Conservation (phyloP, 495 filamentous ascomycete species). For the Cercophora newfieldiana region DNA sequence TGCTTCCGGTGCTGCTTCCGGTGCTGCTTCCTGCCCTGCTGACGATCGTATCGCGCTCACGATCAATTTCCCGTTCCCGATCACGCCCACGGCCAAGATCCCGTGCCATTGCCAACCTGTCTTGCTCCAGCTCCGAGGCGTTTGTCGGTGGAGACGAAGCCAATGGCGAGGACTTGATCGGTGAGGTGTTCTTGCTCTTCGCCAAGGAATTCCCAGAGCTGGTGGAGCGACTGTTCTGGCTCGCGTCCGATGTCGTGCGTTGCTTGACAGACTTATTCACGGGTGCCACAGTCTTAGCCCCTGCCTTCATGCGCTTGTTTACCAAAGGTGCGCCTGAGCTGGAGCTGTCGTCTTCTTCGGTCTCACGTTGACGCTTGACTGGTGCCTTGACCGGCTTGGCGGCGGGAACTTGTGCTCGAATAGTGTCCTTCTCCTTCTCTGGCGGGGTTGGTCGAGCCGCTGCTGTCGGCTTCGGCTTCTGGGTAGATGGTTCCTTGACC, state of each 20-base stretch:
- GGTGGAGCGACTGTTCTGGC: constrained; percentile 42
- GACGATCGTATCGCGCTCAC: constrained; percentile 39
- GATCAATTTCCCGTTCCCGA: constrained; percentile 24
- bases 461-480: constrained; percentile 20
- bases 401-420: constrained; percentile 31
- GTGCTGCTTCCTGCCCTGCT: constrained; percentile 29
- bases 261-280: constrained; percentile 31
- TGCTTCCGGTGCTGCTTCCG: constrained; percentile 15
- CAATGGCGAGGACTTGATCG: constrained; percentile 71
- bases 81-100: constrained; percentile 36
- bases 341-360: constrained; percentile 53
- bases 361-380: constrained; percentile 38
- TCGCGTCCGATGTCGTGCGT: constrained; percentile 46
- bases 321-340: constrained; percentile 50
- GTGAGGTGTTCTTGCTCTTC: constrained; percentile 55
- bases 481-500: constrained; percentile 31
- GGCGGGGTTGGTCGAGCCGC: neutral
- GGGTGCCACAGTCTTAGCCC: constrained; percentile 26
- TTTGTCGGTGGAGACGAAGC: constrained; percentile 76
- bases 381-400: constrained; percentile 33
- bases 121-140: constrained; percentile 61
- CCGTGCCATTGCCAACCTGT: constrained; percentile 17
- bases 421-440: constrained; percentile 34
- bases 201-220: constrained; percentile 30
- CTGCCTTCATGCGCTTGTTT: constrained; percentile 50